Evolutionary conservation across 2,329 filamentous ascomycete genomes (phyloP), one percentile per base, ranked within the genome.

Genomic region (Phoma sp.): DNA sequence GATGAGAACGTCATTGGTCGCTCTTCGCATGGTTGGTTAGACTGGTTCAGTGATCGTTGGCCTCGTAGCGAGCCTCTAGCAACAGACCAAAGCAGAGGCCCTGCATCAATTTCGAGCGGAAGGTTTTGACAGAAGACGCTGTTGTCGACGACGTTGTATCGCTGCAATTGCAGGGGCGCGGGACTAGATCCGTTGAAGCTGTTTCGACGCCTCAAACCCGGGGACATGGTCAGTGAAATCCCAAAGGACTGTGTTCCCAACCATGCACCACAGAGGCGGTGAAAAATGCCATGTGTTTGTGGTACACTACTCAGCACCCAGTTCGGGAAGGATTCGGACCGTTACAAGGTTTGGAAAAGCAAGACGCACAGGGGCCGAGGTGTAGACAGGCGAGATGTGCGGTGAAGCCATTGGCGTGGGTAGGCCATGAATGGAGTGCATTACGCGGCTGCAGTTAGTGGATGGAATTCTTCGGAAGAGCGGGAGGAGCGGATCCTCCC

Each of bases 201-300:
- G 29, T 37, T 30, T 53, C 21, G 51, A 36, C 33, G 39, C 38
- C 39, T 42, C 38, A 23, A 30, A 48, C 43, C 51, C 51, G 45
- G 38, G 43, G n/a, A 43, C 51, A 54, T 45, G 51, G 51, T 29
- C 17, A 25, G 21, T 20, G 28, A 37, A 29, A n/a, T 25, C 50
- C 50, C 38, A 18, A 25, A n/a, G 23, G 28, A 30, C 28, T 21
- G 40, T 33, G 26, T 21, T 39, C 17, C 18, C 15, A 21, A 21
- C 15, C 23, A 5, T 23, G 29, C 48, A 52, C 48, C 14, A 29
- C 34, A 46, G 42, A 20, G 26, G 26, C 48, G 48, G 48, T 45
- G 39, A 42, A 45, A 28, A 33, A 14, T 33, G 48, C 40, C 40
- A 42, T 47, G 36, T 47, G 28, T 21, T 2, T 18, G 3, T 33